phyloP scores from a whole-genome alignment of 352 stramenopile genomes.

The Peronospora destructor region DNA sequence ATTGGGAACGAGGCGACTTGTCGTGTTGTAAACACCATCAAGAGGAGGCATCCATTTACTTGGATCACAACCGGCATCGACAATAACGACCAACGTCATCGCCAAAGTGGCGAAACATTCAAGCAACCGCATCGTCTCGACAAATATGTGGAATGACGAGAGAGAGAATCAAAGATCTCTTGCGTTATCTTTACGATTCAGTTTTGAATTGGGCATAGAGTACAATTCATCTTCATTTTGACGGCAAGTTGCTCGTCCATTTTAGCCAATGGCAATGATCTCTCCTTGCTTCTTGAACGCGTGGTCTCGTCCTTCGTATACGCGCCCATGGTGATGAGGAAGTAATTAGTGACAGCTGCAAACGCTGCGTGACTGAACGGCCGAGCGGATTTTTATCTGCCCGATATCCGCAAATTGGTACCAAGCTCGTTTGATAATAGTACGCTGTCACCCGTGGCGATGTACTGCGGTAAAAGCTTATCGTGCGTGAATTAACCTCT shows the following conservation, averaged over 20 bases:
- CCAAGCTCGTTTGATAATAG: background rate
- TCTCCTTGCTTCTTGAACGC: too few relatives aligned
- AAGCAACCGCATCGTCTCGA: too few relatives aligned
- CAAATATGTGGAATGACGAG: background rate
- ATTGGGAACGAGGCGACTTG: constrained; percentile 30
- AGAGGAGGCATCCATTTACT: constrained; percentile 59
- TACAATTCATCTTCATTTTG: constrained; percentile 6
- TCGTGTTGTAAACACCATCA: constrained; percentile 68
- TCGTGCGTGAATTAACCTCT: background rate
- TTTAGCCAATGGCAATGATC: too few relatives aligned
- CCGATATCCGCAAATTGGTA: too few relatives aligned
- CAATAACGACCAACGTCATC: background rate
- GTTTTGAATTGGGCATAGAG: constrained; percentile 12
- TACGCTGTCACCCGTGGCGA: background rate
- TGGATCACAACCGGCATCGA: constrained; percentile 32
- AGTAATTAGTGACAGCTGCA: background rate
- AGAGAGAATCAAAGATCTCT: background rate
- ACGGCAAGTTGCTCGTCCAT: too few relatives aligned
- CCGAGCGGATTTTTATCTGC: too few relatives aligned
- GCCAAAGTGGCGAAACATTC: too few relatives aligned
- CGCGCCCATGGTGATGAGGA: background rate
- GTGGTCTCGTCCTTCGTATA: too few relatives aligned
- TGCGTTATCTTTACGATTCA: constrained; percentile 3
- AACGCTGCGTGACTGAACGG: background rate
- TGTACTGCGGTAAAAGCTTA: too few relatives aligned